Base-by-base conservation (phyloP, 306 rosid species). In the Ceratonia siliqua region DNA sequence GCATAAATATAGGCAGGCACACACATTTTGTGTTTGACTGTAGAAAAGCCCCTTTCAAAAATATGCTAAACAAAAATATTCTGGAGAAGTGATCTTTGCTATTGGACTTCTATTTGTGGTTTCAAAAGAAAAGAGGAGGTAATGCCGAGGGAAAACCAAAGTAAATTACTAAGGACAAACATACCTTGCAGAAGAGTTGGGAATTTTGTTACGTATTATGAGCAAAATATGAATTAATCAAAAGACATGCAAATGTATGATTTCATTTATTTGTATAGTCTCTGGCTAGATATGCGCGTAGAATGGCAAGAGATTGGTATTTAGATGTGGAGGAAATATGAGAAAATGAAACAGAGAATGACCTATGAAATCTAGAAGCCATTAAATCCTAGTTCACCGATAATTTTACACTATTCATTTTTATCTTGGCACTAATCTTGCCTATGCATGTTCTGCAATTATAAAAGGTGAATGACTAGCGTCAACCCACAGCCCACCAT, bases 31-130 rank as follows among this genome's bases (percentile, higher is more conserved):
- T 32, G 39, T 62, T 42, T 62, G 30, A n/a, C 38, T 35, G 41
- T 49, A 15, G 5, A 64, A 41, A 53, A 20, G 58, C 36, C 52
- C 73, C 45, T 41, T 17, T 53, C 4, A 11, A 25, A 11, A 52
- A 25, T 53, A 2, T 63, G 21, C 39, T 50, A 38, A 62, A 8
- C 36, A 49, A 50, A 74, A 62, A n/a, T 49, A 38, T 33, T 75
- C 33, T 55, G 18, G n/a, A 53, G 65, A 58, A 62, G 20, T 72
- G 27, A 10, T 46, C 15, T 43, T 8, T 55, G 61, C 68, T 46
- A 55, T 73, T 73, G 13, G 54, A 15, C 36, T 55, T 56, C 32
- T 62, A 13, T 42, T 62, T 78, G 13, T 61, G n/a, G 50, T 62
- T 77, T 32, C 55, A 13, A 17, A 62, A 46, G 45, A 18, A 45